A percentile compares a stretch with the other conserved stretches of the same genome.
phyloP scores from a whole-genome alignment of 768 basidiomycete species.

The Pleurotus sapidus region DNA sequence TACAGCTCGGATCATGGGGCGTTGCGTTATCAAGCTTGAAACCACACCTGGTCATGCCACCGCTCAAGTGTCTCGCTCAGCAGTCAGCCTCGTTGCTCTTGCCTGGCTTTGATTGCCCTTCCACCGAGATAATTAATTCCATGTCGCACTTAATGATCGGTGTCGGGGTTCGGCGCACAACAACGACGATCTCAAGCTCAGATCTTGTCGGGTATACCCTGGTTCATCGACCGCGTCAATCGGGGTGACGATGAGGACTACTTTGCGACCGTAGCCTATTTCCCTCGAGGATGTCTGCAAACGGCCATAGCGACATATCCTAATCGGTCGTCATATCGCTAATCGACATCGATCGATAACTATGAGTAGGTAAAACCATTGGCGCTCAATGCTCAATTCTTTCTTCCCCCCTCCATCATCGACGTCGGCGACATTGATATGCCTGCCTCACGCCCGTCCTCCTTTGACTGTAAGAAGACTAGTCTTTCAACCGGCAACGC shows the following conservation, averaged over 20 bases:
- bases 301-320: neutral
- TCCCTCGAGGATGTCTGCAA: neutral
- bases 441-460: no score
- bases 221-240: conserved; percentile 2
- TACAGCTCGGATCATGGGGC: conserved; percentile 7
- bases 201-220: neutral
- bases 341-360: conserved; percentile 9
- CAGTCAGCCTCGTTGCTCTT: conserved; percentile 1
- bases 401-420: neutral
- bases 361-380: neutral
- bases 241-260: neutral
- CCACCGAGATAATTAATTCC: neutral
- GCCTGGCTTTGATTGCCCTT: conserved; percentile 7
- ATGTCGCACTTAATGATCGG: neutral
- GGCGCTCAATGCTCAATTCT: neutral
- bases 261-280: neutral
- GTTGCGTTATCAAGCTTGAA: neutral
- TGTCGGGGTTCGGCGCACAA: neutral
- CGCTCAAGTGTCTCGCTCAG: neutral
- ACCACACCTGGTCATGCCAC: neutral
- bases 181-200: neutral
- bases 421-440: neutral
- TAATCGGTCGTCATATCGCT: conserved; percentile 5
- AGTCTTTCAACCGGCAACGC: no score
- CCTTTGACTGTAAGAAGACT: no score